Percentiles rank a stretch among this genome's conserved stretches.
Conservation (phyloP, 768 basidiomycete genomes). For the Tricholoma furcatifolium region DNA sequence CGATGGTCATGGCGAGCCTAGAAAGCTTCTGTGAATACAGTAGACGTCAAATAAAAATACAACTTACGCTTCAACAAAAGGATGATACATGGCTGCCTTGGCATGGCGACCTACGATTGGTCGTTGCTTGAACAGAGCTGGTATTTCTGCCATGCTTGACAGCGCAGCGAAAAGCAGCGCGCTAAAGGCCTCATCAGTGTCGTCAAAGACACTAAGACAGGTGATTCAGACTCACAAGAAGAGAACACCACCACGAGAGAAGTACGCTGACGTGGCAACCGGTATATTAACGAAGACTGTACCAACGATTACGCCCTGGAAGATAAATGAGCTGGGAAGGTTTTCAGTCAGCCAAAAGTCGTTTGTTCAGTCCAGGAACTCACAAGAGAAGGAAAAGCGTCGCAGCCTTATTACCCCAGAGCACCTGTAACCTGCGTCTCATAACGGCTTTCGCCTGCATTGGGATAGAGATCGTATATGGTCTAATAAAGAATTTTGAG, state of each 20-base stretch:
- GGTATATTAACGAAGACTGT: constrained; percentile 62
- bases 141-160: constrained; percentile 63
- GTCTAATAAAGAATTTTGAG: constrained; percentile 21
- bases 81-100: constrained; percentile 62
- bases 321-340: constrained; percentile 45
- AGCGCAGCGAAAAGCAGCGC: constrained; percentile 59
- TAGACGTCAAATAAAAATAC: not conserved
- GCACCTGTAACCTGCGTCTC: constrained; percentile 37
- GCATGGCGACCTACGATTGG: constrained; percentile 59
- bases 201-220: not conserved
- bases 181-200: constrained; percentile 26
- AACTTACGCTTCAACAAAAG: constrained; percentile 41
- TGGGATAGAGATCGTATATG: constrained; percentile 34
- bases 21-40: constrained; percentile 18
- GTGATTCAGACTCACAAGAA: constrained; percentile 55
- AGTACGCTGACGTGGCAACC: constrained; percentile 57
- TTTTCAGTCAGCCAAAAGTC: not conserved
- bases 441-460: constrained; percentile 40
- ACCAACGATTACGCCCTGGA: constrained; percentile 54
- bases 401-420: constrained; percentile 29
- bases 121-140: constrained; percentile 59
- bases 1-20: constrained; percentile 55
- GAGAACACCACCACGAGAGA: constrained; percentile 75
- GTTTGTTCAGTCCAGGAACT: constrained; percentile 1
- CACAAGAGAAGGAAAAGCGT: constrained; percentile 31